Percentiles rank a stretch among this genome's conserved stretches.
Conservation (phyloP, 306 rosid genomes). For the Cyamopsis tetragonoloba region DNA sequence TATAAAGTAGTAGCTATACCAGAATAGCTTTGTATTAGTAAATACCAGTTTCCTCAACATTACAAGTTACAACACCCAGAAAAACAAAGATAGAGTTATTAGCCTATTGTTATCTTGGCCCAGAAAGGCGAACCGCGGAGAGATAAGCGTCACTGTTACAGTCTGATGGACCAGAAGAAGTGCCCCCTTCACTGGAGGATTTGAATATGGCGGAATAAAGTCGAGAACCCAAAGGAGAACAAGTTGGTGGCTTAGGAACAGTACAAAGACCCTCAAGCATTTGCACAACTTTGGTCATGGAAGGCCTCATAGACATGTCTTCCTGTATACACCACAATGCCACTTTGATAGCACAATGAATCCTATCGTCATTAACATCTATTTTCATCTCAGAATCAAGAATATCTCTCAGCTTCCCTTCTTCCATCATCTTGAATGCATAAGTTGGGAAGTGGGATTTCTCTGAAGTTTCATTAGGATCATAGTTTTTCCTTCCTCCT, state of each 20-base stretch:
- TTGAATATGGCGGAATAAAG: conserved; percentile 43
- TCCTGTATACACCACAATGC: conserved; percentile 94
- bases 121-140: conserved; percentile 76
- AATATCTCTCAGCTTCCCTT: conserved; percentile 59
- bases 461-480: conserved; percentile 52
- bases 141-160: conserved; percentile 60
- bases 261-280: conserved; percentile 76
- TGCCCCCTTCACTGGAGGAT: conserved; percentile 53
- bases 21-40: background rate
- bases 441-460: conserved; percentile 75
- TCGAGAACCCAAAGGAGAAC: conserved; percentile 55
- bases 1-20: conserved; percentile 1
- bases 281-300: conserved; percentile 86
- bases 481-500: conserved; percentile 82
- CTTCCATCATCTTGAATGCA: conserved; percentile 84
- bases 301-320: conserved; percentile 75
- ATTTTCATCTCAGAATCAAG: conserved; percentile 42
- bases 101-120: conserved; percentile 68
- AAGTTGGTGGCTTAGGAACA: conserved; percentile 62
- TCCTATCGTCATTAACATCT: conserved; percentile 41
- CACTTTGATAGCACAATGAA: conserved; percentile 53
- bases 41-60: conserved; percentile 16
- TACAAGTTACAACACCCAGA: background rate
- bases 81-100: background rate
- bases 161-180: conserved; percentile 78